A percentile compares a stretch with the other conserved stretches of the same genome.
Conservation (phyloP, 768 basidiomycete species). For the Podaxis pistillaris region DNA sequence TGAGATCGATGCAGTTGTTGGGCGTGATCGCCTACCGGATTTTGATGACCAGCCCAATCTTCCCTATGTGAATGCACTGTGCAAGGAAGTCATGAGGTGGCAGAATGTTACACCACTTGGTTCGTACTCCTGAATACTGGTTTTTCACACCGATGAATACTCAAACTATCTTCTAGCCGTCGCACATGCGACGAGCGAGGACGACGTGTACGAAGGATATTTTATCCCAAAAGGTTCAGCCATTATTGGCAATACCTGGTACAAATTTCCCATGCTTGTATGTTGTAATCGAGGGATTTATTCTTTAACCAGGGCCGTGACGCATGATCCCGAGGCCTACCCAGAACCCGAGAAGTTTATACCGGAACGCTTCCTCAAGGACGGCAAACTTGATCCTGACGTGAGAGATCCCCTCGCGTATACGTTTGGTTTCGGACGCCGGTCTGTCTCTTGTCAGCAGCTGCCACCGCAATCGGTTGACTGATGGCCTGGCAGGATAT, state of each 20-base stretch:
- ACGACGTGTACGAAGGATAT: conserved; percentile 17
- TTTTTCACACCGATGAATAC: not conserved
- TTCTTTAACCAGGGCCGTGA: conserved; percentile 25
- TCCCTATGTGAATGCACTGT: not conserved
- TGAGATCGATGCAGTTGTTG: not conserved
- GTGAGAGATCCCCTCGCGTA: conserved; percentile 13
- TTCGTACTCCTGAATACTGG: not conserved
- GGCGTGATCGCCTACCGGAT: not conserved
- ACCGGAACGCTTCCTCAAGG: conserved; percentile 29
- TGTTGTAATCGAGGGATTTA: not conserved
- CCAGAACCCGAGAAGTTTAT: conserved; percentile 31
- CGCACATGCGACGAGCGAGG: conserved; percentile 17
- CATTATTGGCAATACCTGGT: conserved; percentile 1
- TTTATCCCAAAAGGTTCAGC: conserved; percentile 3
- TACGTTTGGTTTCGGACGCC: conserved; percentile 27
- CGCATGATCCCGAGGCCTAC: conserved; percentile 30
- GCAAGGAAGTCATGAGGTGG: conserved; percentile 1
- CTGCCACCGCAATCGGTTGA: not conserved
- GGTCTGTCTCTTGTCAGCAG: not conserved
- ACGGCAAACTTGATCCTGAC: conserved; percentile 18
- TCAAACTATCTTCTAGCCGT: conserved; percentile 8
- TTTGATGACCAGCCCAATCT: not conserved
- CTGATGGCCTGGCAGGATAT: too few relatives aligned
- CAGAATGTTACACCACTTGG: not conserved
- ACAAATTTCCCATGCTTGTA: not conserved